phyloP scores from a whole-genome alignment of 164 flowering plant species.

The Chloranthus sessilifolius region DNA sequence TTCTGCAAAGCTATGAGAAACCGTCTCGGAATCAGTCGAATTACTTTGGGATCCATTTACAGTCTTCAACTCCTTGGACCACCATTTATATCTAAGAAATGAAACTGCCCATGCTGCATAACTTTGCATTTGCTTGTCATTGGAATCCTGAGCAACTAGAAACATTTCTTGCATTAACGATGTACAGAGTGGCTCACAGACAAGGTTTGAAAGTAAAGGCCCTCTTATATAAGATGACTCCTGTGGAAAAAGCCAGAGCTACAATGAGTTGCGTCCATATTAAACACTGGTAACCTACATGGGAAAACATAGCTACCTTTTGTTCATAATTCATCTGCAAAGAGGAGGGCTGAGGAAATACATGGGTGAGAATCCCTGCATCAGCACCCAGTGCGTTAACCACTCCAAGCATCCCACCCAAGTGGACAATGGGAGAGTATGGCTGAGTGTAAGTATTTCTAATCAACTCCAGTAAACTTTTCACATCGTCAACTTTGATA shows the following conservation, averaged over 20 bases:
- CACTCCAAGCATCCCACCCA: slow-evolving; percentile 96
- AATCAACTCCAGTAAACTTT: slow-evolving; percentile 51
- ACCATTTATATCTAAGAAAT: slow-evolving; percentile 58
- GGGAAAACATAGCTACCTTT: slow-evolving; percentile 34
- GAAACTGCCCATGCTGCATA: slow-evolving; percentile 92
- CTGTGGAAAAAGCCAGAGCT: slow-evolving; percentile 28
- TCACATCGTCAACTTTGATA: slow-evolving; percentile 40
- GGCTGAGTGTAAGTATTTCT: slow-evolving; percentile 53
- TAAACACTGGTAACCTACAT: neutral
- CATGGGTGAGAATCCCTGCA: slow-evolving; percentile 44
- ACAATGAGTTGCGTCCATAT: slow-evolving; percentile 1
- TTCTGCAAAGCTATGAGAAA: slow-evolving; percentile 50
- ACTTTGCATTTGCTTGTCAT: slow-evolving; percentile 56
- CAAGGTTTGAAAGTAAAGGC: slow-evolving; percentile 55
- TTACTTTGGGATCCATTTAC: slow-evolving; percentile 17
- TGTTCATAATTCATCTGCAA: slow-evolving; percentile 19
- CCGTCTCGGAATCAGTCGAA: slow-evolving; percentile 20
- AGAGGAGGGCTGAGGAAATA: slow-evolving; percentile 18
- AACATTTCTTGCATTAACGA: slow-evolving; percentile 79
- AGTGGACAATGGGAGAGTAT: slow-evolving; percentile 51
- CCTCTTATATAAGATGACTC: slow-evolving; percentile 48
- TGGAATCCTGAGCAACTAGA: slow-evolving; percentile 70
- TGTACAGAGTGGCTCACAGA: slow-evolving; percentile 44
- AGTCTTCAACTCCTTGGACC: slow-evolving; percentile 36
- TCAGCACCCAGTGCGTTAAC: slow-evolving; percentile 85